Base-by-base conservation (phyloP, 768 basidiomycete genomes). In the Boletus rubescentipes region DNA sequence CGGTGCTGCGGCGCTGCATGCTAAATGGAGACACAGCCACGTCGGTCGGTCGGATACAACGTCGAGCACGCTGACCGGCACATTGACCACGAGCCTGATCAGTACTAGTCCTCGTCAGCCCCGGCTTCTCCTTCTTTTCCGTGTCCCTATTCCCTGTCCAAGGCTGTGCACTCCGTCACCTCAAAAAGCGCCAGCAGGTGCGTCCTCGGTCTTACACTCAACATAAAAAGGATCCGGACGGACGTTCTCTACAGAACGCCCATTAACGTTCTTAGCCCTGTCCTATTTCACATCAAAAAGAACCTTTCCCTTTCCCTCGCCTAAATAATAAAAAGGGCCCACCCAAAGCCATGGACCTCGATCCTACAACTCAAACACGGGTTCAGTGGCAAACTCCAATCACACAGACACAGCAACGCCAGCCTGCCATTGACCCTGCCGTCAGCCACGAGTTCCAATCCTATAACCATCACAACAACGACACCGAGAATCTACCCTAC, bases 1-100 rank as follows among this genome's bases (percentile, higher is more conserved):
- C 69, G 59, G 69, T 70, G 68, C 68, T 70, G 68, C 65, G 68
- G 68, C 68, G 54, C 63, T 70, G 69, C 60, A 60, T 56, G 53
- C 57, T 69, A 67, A 66, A 69, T 69, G 61, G 59, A 55, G 57
- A 59, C 67, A 70, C 68, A 71, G 68, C 68, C 68, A 70, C 68
- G 53, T 67, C 58, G 55, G 63, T 53, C 43, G 26, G 59, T 74
- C 66, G 73, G 71, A 46, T 67, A 59, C 55, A 73, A 73, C 77
- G 55, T 51, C 58, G 55, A 57, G 56, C 59, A 55, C 53, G 50
- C 31, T 45, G 38, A 26, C 49, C 50, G 52, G 46, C 12, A 30
- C 55, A 8, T 35, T 38, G 46, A 10, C 29, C 46, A 58, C 55
- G 51, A 51, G 49, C 48, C 9, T 26, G 57, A 54, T 60, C 53